A percentile compares a stretch with the other conserved stretches of the same genome.
These are phyloP conservation scores for Aureobasidium sp. DNA, from an alignment of 2,329 filamentous ascomycete species.

Conservation along the genomic window DNA sequence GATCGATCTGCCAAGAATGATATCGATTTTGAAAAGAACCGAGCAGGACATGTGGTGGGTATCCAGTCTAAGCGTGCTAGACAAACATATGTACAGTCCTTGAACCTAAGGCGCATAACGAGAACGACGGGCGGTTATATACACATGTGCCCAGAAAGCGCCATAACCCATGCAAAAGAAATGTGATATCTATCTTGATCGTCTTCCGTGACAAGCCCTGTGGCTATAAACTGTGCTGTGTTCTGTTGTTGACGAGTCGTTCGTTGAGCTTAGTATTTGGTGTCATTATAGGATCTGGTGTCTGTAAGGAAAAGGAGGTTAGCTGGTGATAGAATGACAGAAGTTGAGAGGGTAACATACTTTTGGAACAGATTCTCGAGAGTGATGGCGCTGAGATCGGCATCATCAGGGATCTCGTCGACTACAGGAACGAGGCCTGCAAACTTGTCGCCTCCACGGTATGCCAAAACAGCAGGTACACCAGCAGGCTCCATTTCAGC, in stretches of 20 bases:
- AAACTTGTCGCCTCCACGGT: constrained; percentile 83
- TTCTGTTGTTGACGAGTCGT: neutral
- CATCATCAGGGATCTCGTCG: constrained; percentile 67
- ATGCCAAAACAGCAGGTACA: constrained; percentile 82
- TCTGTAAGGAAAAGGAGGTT: neutral
- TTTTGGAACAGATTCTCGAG: constrained; percentile 52
- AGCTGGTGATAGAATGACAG: neutral
- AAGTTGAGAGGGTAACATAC: constrained; percentile 32
- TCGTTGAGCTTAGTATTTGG: neutral
- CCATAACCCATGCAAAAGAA: neutral
- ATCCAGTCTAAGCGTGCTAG: neutral
- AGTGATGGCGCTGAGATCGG: constrained; percentile 44
- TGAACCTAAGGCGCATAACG: neutral
- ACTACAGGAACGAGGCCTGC: constrained; percentile 82
- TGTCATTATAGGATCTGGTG: constrained; percentile 17
- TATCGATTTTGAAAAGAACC: neutral
- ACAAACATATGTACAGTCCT: constrained; percentile 1
- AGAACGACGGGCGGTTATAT: neutral
- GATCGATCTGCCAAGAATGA: neutral
- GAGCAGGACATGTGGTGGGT: neutral
- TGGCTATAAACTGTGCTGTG: neutral
- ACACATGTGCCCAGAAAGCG: neutral
- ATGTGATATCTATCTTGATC: neutral
- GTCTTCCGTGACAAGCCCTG: neutral
- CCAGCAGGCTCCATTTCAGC: constrained; percentile 89